These are phyloP conservation scores for Podila horticola DNA, from an alignment of 192 early-diverging fungal genomes.

Conservation along the genomic window DNA sequence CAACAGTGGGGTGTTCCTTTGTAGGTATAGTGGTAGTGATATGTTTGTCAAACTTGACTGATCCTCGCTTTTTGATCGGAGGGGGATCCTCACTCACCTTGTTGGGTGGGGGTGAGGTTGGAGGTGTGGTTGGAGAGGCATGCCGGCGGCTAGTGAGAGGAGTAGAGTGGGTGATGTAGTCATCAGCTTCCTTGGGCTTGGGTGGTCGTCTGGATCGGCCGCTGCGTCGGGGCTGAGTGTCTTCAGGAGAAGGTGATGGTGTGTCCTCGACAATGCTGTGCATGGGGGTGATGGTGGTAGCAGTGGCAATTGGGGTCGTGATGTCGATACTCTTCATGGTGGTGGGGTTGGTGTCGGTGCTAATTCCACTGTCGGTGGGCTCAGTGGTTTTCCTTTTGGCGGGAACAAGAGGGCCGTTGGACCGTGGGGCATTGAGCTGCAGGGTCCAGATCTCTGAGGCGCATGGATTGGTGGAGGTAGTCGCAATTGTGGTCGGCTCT, in stretches of 20 bases:
- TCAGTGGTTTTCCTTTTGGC: constrained; percentile 1
- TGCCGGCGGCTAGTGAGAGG: background rate
- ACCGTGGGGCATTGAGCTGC: background rate
- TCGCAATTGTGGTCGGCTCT: background rate
- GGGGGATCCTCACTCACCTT: background rate
- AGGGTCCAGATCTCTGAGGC: background rate
- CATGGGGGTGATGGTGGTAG: background rate
- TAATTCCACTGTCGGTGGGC: background rate
- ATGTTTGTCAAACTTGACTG: constrained; percentile 4
- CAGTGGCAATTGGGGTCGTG: background rate
- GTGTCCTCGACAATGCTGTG: background rate
- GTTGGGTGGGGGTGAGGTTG: constrained; percentile 32
- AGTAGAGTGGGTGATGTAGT: constrained; percentile 2
- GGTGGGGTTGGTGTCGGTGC: background rate
- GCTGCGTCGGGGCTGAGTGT: constrained; percentile 25
- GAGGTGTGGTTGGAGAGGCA: background rate
- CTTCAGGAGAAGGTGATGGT: background rate
- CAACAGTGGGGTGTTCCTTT: background rate
- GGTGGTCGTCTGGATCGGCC: constrained; percentile 44
- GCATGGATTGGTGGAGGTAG: background rate
- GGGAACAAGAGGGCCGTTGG: background rate
- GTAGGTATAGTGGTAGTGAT: background rate
- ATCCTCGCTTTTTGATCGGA: constrained; percentile 2
- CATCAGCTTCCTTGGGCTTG: constrained; percentile 39
- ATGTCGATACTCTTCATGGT: too few species aligned